Evolutionary conservation across 176 grass and related monocot species (phyloP).

Genomic region (Oryza meyeriana): DNA sequence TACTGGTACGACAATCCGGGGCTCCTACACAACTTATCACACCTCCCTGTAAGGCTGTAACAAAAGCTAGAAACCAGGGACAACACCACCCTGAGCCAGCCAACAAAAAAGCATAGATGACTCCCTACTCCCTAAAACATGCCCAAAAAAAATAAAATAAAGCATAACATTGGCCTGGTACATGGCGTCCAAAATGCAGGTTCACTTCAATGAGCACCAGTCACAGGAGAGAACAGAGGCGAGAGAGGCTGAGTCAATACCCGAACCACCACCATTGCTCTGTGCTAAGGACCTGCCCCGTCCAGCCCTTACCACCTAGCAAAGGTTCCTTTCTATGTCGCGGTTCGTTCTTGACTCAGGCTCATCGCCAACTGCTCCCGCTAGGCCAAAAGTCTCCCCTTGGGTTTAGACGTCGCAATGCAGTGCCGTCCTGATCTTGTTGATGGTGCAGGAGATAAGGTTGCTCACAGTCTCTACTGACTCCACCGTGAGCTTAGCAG

Average conservation of each 20-base stretch:
- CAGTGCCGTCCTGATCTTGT: constrained; percentile 75
- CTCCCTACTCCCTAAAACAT: constrained; percentile 16
- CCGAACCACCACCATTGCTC: constrained; percentile 99
- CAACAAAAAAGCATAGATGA: constrained; percentile 32
- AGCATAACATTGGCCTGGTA: constrained; percentile 6
- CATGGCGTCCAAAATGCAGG: constrained; percentile 29
- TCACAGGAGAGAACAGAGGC: constrained; percentile 10
- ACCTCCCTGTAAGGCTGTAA: background rate
- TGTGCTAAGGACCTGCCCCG: constrained; percentile 42
- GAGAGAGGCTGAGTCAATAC: constrained; percentile 75
- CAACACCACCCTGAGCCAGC: constrained; percentile 19
- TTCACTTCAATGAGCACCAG: background rate
- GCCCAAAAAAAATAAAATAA: constrained; percentile 10
- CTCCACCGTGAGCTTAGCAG: constrained; percentile 66
- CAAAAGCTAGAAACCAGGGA: background rate
- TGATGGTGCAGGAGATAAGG: constrained; percentile 81
- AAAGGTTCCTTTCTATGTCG: constrained; percentile 47
- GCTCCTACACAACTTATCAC: background rate
- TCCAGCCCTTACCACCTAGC: constrained; percentile 66
- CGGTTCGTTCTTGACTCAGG: constrained; percentile 99
- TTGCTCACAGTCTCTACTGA: constrained; percentile 74
- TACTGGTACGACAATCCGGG: background rate
- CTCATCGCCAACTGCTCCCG: background rate
- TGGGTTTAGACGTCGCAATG: constrained; percentile 43
- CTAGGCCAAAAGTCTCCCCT: background rate